Evolutionary conservation across 345 rosid species (phyloP), one percentile per base, ranked within the genome.

Genomic region (Populus pruinosa): DNA sequence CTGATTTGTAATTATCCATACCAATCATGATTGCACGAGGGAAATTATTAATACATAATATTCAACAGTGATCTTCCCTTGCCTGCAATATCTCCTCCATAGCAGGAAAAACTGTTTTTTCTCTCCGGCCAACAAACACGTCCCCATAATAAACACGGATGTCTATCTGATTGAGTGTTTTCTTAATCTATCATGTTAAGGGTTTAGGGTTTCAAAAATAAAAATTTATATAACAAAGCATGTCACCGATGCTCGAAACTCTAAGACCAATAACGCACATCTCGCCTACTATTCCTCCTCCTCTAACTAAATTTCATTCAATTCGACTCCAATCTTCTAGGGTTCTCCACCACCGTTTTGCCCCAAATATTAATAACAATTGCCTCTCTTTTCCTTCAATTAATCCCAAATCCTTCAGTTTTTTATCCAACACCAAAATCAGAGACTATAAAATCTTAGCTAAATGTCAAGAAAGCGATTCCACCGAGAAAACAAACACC

Each of bases 381-480:
- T 76, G 89, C 67, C 20, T 72, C 83, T 53, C 82, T 55, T 77
- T 78, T 80, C 75, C 76, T 27, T 71, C 79, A 3, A 64, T 67
- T 9, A 33, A 71, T 55, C 79, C 63, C 11, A n/a, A n/a, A 56
- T 56, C 63, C 63, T 56, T 9, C 63, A n/a, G 9, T 18, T 66
- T 87, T 61, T 80, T 81, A 64, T 71, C 77, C 73, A 87, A 49
- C 31, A 73, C 77, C 77, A 83, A 79, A 62, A 59, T 83, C 38
- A 84, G 75, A 38, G 90, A 83, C 63, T 72, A 81, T 20, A 82
- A 81, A 70, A 76, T 78, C 27, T 74, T 88, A 70, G 92, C 92
- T n/a, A 85, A 82, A 70, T 88, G 93, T 79, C 90, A 90, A 82
- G 99, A 92, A 21, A 82, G 87, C 23, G 98, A 92, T 76, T 82